These are phyloP conservation scores for Canavalia ensiformis DNA, from an alignment of 306 rosid species.

Conservation along the genomic window DNA sequence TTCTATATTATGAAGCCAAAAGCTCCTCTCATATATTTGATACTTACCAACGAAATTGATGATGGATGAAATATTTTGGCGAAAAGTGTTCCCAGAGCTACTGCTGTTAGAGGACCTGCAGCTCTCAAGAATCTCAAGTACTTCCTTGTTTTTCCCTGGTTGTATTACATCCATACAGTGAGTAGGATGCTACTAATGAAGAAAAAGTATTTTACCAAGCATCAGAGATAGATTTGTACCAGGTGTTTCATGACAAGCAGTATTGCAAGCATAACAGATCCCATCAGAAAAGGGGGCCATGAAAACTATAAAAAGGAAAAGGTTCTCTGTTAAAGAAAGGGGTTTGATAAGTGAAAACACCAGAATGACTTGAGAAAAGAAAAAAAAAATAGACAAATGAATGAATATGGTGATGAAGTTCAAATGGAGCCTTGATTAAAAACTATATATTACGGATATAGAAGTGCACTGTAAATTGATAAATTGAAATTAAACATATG, in stretches of 20 bases:
- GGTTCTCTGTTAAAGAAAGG: constrained; percentile 42
- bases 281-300: constrained; percentile 97
- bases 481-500: constrained; percentile 21
- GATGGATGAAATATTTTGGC: constrained; percentile 78
- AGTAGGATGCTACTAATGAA: constrained; percentile 39
- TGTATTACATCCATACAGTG: constrained; percentile 47
- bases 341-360: constrained; percentile 43
- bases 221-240: constrained; percentile 64
- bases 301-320: constrained; percentile 77
- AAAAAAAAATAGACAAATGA: constrained; percentile 33
- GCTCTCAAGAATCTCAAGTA: constrained; percentile 88
- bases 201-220: constrained; percentile 39
- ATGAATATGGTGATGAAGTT: constrained; percentile 14
- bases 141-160: constrained; percentile 93
- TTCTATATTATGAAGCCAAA: constrained; percentile 34
- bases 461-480: not conserved
- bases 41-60: constrained; percentile 87
- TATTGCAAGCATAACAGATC: constrained; percentile 78
- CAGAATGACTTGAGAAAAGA: constrained; percentile 1
- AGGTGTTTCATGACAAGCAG: constrained; percentile 89
- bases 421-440: constrained; percentile 8
- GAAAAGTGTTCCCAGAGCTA: constrained; percentile 73
- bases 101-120: constrained; percentile 93
- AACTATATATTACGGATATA: constrained; percentile 6
- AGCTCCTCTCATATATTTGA: constrained; percentile 43